Evolutionary conservation across 257 asterid genomes (phyloP).

Genomic region (Forsythia viridissima): DNA sequence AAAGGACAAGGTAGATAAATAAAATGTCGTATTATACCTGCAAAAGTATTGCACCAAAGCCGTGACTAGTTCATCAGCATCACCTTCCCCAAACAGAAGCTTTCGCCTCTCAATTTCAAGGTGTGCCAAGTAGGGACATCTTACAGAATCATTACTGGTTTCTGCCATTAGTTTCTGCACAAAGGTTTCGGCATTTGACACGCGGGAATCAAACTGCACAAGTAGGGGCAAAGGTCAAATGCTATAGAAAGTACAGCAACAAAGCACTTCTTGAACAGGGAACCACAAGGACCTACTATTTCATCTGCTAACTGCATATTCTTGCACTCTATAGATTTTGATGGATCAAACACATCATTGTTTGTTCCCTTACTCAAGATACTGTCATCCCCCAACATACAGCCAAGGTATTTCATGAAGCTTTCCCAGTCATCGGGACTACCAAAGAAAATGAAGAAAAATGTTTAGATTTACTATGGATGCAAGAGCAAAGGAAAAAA

Average conservation of each 20-base stretch:
- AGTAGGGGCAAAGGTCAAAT: conserved; percentile 33
- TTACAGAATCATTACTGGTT: conserved; percentile 45
- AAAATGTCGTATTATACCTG: conserved; percentile 46
- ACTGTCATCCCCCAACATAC: conserved; percentile 81
- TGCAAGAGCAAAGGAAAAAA: not conserved
- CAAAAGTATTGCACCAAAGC: conserved; percentile 65
- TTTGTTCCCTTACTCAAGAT: conserved; percentile 44
- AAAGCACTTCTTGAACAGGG: conserved; percentile 19
- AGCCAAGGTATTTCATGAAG: conserved; percentile 80
- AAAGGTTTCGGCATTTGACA: conserved; percentile 65
- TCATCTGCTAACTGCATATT: conserved; percentile 59
- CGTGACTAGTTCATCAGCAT: conserved; percentile 55
- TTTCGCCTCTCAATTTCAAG: conserved; percentile 86
- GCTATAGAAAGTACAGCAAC: conserved; percentile 15
- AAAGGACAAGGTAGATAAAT: not conserved
- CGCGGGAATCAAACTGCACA: conserved; percentile 81
- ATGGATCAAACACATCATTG: conserved; percentile 35
- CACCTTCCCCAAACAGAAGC: conserved; percentile 69
- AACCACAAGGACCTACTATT: conserved; percentile 53
- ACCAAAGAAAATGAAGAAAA: conserved; percentile 29
- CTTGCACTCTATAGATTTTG: conserved; percentile 39
- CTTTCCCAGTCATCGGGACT: conserved; percentile 98
- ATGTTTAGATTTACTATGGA: conserved; percentile 11
- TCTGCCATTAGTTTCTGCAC: conserved; percentile 53
- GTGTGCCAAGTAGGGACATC: conserved; percentile 77